Conservation (phyloP, 2,329 filamentous ascomycete genomes). For the Colletotrichum musae region DNA sequence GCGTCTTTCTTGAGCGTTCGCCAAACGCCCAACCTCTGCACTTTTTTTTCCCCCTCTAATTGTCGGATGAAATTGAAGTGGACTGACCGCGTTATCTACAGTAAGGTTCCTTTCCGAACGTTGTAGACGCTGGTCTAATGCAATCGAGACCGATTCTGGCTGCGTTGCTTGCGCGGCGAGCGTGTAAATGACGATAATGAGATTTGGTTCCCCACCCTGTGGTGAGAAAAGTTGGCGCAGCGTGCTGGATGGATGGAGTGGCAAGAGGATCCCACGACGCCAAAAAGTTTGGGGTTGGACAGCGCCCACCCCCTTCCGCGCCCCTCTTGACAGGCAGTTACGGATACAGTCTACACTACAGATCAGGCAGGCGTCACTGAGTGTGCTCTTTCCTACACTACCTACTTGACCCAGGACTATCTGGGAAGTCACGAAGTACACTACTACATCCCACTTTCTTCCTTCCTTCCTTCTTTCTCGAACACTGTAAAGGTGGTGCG, state of each 20-base stretch:
- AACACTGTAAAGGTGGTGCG: not conserved
- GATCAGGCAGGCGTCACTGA: constrained; percentile 23
- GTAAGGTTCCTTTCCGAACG: not conserved
- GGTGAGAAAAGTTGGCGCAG: not conserved
- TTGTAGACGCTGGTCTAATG: not conserved
- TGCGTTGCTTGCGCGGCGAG: constrained; percentile 15
- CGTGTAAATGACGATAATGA: constrained; percentile 1
- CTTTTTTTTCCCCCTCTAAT: constrained; percentile 17
- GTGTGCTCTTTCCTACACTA: not conserved
- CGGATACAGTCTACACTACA: not conserved
- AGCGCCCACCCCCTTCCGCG: not conserved
- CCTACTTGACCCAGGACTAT: no score
- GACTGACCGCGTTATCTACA: not conserved
- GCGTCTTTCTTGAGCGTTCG: not conserved
- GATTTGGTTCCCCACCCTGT: not conserved
- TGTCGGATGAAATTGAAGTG: constrained; percentile 1
- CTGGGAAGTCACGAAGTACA: no score
- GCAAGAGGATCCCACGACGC: not conserved
- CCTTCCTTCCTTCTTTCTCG: constrained; percentile 8
- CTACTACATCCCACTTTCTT: not conserved
- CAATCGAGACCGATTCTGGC: constrained; percentile 12
- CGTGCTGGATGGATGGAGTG: not conserved
- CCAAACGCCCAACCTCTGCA: constrained; percentile 26
- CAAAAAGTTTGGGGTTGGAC: constrained; percentile 10
- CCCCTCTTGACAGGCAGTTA: constrained; percentile 17